A percentile compares a stretch with the other conserved stretches of the same genome.
These are phyloP conservation scores for Gonapodya sp. DNA, from an alignment of 192 early-diverging fungal genomes.

Conservation along the genomic window DNA sequence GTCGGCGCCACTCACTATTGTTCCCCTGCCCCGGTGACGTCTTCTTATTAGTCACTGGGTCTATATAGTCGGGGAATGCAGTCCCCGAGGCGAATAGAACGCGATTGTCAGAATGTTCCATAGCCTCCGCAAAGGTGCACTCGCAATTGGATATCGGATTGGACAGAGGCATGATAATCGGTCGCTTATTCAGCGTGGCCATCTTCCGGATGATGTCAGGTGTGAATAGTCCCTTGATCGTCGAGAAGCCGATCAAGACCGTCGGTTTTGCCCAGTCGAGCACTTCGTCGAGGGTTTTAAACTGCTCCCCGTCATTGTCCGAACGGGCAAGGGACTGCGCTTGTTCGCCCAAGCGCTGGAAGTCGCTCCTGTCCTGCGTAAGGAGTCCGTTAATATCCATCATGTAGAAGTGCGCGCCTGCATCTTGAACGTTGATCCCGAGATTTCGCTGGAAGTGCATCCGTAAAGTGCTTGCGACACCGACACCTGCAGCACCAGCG, in stretches of 20 bases:
- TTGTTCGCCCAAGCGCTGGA: constrained; percentile 52
- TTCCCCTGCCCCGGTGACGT: constrained; percentile 9
- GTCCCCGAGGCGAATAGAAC: constrained; percentile 96
- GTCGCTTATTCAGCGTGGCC: constrained; percentile 60
- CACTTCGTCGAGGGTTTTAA: constrained; percentile 57
- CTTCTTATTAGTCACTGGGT: constrained; percentile 45
- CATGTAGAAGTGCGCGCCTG: constrained; percentile 66
- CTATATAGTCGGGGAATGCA: constrained; percentile 70
- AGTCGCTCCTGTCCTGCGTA: constrained; percentile 75
- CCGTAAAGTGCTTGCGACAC: constrained; percentile 60
- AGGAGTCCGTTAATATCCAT: constrained; percentile 88
- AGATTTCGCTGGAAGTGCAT: constrained; percentile 32
- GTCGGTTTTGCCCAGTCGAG: constrained; percentile 85
- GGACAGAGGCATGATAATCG: constrained; percentile 85
- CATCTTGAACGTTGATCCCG: constrained; percentile 65
- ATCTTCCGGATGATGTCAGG: constrained; percentile 63
- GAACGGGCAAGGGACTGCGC: constrained; percentile 77
- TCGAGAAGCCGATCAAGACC: constrained; percentile 76
- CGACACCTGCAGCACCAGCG: constrained; percentile 89
- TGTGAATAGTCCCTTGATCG: constrained; percentile 68
- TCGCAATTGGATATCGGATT: constrained; percentile 84
- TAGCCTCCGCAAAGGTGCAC: constrained; percentile 89
- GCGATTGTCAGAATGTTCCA: constrained; percentile 69
- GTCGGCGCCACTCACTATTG: constrained; percentile 76
- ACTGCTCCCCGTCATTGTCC: constrained; percentile 74